A percentile compares a stretch with the other conserved stretches of the same genome.
phyloP scores from a whole-genome alignment of 2,329 filamentous ascomycete species.

The Cladorrhinum sp. region DNA sequence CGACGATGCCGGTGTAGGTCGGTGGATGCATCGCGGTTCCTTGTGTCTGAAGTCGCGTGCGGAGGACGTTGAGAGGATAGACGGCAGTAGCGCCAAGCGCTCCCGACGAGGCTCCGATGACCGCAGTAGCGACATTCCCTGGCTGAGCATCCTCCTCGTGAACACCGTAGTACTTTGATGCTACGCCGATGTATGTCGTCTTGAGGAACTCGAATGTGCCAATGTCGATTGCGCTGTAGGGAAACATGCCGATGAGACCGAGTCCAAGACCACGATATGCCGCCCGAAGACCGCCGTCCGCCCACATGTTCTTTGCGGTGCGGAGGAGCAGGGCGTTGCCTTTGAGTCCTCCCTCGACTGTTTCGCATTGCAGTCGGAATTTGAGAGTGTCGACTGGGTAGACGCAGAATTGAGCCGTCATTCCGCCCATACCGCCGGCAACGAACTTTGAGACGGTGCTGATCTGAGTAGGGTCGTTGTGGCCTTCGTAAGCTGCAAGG shows the following conservation, averaged over 20 bases:
- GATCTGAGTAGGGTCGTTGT: conserved; percentile 75
- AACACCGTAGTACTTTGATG: conserved; percentile 65
- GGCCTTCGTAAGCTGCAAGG: conserved; percentile 82
- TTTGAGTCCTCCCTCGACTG: conserved; percentile 76
- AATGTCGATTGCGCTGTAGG: conserved; percentile 94
- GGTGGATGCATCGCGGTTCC: conserved; percentile 87
- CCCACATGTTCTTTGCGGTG: conserved; percentile 85
- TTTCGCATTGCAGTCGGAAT: conserved; percentile 87
- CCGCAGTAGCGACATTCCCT: conserved; percentile 78
- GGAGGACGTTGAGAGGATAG: conserved; percentile 90
- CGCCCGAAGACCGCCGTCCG: conserved; percentile 66
- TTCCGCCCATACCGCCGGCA: conserved; percentile 85
- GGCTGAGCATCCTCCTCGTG: conserved; percentile 81
- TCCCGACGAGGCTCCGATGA: conserved; percentile 87
- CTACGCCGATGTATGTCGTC: conserved; percentile 64
- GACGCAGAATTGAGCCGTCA: conserved; percentile 94
- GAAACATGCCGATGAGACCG: conserved; percentile 94
- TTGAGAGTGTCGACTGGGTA: conserved; percentile 88
- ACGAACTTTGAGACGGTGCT: conserved; percentile 84
- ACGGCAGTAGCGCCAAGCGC: conserved; percentile 91
- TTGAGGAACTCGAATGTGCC: conserved; percentile 95
- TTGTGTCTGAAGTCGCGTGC: conserved; percentile 89
- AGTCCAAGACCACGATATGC: conserved; percentile 93
- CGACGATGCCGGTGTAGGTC: conserved; percentile 86
- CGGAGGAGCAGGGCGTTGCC: conserved; percentile 79